These are phyloP conservation scores for Arabidopsis suecica DNA, from an alignment of 345 rosid genomes.

Conservation along the genomic window DNA sequence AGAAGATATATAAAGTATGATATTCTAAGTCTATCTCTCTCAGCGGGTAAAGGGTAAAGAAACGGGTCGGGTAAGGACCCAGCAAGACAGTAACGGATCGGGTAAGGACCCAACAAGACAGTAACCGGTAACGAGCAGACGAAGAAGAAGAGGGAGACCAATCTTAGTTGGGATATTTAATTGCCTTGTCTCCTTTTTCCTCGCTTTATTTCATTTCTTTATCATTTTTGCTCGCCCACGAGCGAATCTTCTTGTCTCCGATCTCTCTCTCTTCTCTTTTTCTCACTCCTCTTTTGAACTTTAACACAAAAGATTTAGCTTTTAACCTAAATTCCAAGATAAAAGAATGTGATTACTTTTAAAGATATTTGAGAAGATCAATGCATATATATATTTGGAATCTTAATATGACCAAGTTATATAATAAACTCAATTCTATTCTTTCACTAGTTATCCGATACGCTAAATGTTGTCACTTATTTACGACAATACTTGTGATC, in stretches of 20 bases:
- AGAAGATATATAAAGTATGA: conserved; percentile 26
- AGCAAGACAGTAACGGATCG: conserved; percentile 24
- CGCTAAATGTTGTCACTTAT: neutral
- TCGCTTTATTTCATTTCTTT: conserved; percentile 42
- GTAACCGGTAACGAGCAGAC: conserved; percentile 32
- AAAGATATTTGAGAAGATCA: conserved; percentile 8
- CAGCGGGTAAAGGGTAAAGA: conserved; percentile 26
- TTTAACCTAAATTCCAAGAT: conserved; percentile 28
- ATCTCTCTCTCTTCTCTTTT: conserved; percentile 20
- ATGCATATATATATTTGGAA: neutral
- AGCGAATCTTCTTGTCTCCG: conserved; percentile 45
- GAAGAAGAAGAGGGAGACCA: conserved; percentile 42
- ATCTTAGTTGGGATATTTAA: conserved; percentile 45
- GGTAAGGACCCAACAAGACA: conserved; percentile 41
- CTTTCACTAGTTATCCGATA: neutral
- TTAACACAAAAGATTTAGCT: conserved; percentile 22
- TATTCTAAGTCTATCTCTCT: conserved; percentile 26
- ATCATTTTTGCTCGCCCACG: conserved; percentile 39
- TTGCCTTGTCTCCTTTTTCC: conserved; percentile 41
- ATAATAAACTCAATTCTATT: neutral
- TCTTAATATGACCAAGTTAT: conserved; percentile 11
- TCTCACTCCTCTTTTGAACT: conserved; percentile 32
- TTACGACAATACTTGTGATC: conserved; percentile 15
- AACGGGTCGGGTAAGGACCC: conserved; percentile 44
- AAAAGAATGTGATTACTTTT: conserved; percentile 20